Evolutionary conservation across 2,329 filamentous ascomycete genomes (phyloP), one percentile per base, ranked within the genome.

Genomic region (Leptographium wingfieldii): DNA sequence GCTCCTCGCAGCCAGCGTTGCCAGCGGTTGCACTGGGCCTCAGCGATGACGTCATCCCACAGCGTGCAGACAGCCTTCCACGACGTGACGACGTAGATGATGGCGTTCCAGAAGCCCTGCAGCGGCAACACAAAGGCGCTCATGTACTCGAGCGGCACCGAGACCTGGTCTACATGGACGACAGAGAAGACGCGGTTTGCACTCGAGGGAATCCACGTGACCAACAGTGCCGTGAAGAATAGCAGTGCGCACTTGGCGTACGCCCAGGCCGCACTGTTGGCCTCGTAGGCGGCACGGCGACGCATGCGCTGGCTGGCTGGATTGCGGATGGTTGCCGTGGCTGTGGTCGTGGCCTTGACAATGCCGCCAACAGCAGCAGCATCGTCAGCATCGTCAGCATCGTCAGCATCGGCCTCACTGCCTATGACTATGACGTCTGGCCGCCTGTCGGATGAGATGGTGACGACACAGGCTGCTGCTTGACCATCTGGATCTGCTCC

Each of bases 31-130:
- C 61, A 63, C 48, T n/a, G n/a, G 22, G 43, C 46, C 19, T 49
- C 55, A 29, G 27, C 48, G 29, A 55, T 65, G 62, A 77, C 60
- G 55, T 77, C 74, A 11, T 67, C 66, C 58, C 69, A 72, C 33
- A 83, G 70, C 38, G 72, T 71, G 68, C 78, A 79, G 68, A 83
- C 85, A 0, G 85, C 85, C 56, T 80, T 72, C 77, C 83, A 82
- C 6, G 86, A 89, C 1, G 87, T 90, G 12, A 81, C 78, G 19
- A 83, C 73, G 71, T 94, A 95, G 65, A 95, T 90, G 61, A 88
- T 71, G 22, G 85, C 82, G 69, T 95, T 95, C 88, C 89, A 94
- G 67, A 92, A 88, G 0, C 90, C 90, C 69, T 95, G 90, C 0
- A 91, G 77, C 0, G 90, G 89, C 10, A 95, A 77, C 1, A 94